Evolutionary conservation across 2,329 filamentous ascomycete species (phyloP).

Genomic region (Fusarium fracticaudum): DNA sequence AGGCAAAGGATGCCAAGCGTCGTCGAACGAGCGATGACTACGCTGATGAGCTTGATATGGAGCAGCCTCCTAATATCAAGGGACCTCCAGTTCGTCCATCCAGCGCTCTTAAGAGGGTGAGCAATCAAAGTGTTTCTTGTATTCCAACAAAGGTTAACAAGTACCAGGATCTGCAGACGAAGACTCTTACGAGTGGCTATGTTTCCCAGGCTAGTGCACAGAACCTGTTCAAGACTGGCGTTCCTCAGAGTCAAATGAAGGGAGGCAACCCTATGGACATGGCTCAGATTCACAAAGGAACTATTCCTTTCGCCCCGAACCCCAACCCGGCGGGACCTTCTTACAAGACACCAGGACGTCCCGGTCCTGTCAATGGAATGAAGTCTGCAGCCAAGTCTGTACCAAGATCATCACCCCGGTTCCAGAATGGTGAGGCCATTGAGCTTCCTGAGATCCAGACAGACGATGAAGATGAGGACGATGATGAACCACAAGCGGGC

Average conservation of each 20-base stretch:
- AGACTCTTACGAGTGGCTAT: slow-evolving; percentile 70
- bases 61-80: slow-evolving; percentile 71
- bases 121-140: slow-evolving; percentile 20
- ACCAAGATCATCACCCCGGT: slow-evolving; percentile 79
- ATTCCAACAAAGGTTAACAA: slow-evolving; percentile 46
- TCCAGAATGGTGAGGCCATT: slow-evolving; percentile 89
- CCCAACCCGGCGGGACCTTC: slow-evolving; percentile 62
- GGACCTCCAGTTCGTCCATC: slow-evolving; percentile 88
- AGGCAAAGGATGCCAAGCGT: slow-evolving; percentile 79
- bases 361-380: slow-evolving; percentile 51
- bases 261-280: slow-evolving; percentile 79
- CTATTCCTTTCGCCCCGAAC: slow-evolving; percentile 86
- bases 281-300: slow-evolving; percentile 87
- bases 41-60: slow-evolving; percentile 69
- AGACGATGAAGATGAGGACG: slow-evolving; percentile 89
- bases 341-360: slow-evolving; percentile 77
- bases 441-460: slow-evolving; percentile 95
- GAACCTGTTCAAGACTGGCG: slow-evolving; percentile 72
- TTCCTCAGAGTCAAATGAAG: slow-evolving; percentile 73
- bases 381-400: slow-evolving; percentile 70
- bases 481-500: slow-evolving; percentile 64
- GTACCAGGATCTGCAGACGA: slow-evolving; percentile 66
- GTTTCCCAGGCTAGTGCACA: slow-evolving; percentile 63
- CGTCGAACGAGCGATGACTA: slow-evolving; percentile 79
- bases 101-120: slow-evolving; percentile 73